Evolutionary conservation across 805 yeast genomes (phyloP).

Genomic region (Teunomyces lycoperdinae): DNA sequence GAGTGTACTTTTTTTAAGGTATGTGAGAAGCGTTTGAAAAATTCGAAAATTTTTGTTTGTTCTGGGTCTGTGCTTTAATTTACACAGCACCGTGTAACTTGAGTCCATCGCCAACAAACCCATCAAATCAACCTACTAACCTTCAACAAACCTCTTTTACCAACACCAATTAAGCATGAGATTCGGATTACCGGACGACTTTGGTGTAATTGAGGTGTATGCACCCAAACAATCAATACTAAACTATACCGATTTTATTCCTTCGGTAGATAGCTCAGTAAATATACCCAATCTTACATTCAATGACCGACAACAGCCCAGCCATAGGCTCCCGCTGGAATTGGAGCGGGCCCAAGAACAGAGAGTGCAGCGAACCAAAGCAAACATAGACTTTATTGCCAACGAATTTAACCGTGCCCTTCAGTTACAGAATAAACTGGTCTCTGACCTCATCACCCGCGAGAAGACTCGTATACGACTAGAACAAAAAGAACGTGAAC

Average conservation of each 20-base stretch:
- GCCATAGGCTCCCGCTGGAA: neutral
- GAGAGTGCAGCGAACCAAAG: neutral
- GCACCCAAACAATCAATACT: neutral
- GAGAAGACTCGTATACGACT: slow-evolving; percentile 4
- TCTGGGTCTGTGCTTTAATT: slow-evolving; percentile 5
- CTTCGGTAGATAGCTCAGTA: neutral
- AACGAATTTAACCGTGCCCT: neutral
- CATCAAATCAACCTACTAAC: neutral
- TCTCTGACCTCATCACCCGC: slow-evolving; percentile 1
- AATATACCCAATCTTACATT: neutral
- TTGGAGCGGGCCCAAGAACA: neutral
- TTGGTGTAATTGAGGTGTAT: neutral
- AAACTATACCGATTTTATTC: neutral
- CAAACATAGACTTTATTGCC: neutral
- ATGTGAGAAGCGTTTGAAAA: neutral
- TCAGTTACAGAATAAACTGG: slow-evolving; percentile 11
- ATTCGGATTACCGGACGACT: slow-evolving; percentile 1
- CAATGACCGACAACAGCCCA: neutral
- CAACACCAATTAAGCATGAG: neutral
- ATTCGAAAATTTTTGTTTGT: slow-evolving; percentile 5
- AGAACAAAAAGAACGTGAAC: slow-evolving; percentile 7
- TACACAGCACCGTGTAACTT: slow-evolving; percentile 4
- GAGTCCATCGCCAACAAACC: neutral
- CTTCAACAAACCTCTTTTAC: neutral
- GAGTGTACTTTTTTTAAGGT: neutral